Evolutionary conservation across 768 basidiomycete species (phyloP).

Genomic region (Crepidotus variabilis): DNA sequence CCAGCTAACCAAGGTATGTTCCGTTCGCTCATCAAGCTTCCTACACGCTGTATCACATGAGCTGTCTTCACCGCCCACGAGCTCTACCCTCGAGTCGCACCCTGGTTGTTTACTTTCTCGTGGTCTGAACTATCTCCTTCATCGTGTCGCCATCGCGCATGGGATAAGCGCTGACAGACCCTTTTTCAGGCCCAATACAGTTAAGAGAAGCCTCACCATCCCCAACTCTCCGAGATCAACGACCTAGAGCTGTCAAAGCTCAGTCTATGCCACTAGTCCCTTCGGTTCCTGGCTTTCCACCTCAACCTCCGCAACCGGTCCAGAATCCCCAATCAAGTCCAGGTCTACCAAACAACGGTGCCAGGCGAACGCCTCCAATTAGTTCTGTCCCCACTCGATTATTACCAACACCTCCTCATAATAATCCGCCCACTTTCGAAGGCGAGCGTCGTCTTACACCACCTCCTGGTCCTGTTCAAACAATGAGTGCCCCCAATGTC

Average conservation of each 20-base stretch:
- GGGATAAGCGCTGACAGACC: slow-evolving; percentile 21
- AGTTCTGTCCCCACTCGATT: slow-evolving; percentile 27
- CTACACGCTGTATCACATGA: slow-evolving; percentile 16
- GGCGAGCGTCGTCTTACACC: slow-evolving; percentile 33
- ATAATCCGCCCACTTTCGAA: slow-evolving; percentile 27
- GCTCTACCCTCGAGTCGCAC: slow-evolving; percentile 1
- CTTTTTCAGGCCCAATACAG: slow-evolving; percentile 34
- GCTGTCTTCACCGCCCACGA: slow-evolving; percentile 10
- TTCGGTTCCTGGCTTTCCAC: slow-evolving; percentile 45
- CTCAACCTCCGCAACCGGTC: slow-evolving; percentile 36
- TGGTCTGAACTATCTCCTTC: slow-evolving; percentile 3
- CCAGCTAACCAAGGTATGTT: slow-evolving; percentile 45
- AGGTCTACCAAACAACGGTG: slow-evolving; percentile 34
- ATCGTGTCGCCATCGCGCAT: slow-evolving; percentile 1
- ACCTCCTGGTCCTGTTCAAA: slow-evolving; percentile 28
- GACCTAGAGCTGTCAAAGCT: slow-evolving; percentile 53
- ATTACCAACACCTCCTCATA: slow-evolving; percentile 44
- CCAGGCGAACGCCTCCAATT: slow-evolving; percentile 35
- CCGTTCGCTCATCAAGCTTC: slow-evolving; percentile 15
- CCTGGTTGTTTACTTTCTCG: not conserved
- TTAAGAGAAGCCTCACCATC: slow-evolving; percentile 47
- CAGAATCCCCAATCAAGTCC: slow-evolving; percentile 42
- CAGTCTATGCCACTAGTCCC: slow-evolving; percentile 65
- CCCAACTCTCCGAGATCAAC: slow-evolving; percentile 33
- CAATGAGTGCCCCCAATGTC: slow-evolving; percentile 25